These are phyloP conservation scores for Fusarium tupiense DNA, from an alignment of 2,329 filamentous ascomycete species.

Conservation along the genomic window DNA sequence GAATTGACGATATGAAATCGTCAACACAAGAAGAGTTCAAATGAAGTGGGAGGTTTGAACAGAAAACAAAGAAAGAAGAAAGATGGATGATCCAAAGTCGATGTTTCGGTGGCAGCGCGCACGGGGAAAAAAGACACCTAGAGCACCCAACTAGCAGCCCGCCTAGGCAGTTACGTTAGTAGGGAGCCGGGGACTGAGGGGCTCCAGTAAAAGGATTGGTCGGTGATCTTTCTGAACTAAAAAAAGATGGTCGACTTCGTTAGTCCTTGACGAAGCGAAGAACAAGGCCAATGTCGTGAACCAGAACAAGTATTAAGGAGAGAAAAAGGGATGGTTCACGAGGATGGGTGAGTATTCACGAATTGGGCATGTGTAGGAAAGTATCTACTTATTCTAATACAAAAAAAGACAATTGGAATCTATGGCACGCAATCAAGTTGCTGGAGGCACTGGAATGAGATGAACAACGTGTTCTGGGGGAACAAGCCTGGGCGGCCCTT, in stretches of 20 bases:
- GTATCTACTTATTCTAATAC: neutral
- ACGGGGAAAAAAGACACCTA: conserved; percentile 33
- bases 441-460: conserved; percentile 25
- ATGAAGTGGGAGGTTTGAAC: conserved; percentile 9
- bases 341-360: neutral
- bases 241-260: conserved; percentile 3
- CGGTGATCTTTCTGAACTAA: conserved; percentile 14
- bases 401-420: conserved; percentile 3
- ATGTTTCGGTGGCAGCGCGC: conserved; percentile 15
- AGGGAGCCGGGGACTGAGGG: conserved; percentile 7
- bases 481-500: conserved; percentile 24
- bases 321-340: neutral
- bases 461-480: conserved; percentile 35
- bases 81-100: conserved; percentile 34
- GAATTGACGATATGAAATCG: conserved; percentile 28
- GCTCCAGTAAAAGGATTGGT: conserved; percentile 2
- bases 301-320: neutral
- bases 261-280: neutral
- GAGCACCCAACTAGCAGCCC: neutral
- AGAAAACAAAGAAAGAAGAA: conserved; percentile 29
- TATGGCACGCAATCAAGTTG: conserved; percentile 5
- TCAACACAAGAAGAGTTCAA: conserved; percentile 13
- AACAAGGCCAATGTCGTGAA: neutral
- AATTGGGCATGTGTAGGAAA: neutral
- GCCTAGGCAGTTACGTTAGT: neutral